A percentile compares a stretch with the other conserved stretches of the same genome.
Evolutionary conservation across 257 asterid genomes (phyloP).

Genomic region (Leonotis leonurus): DNA sequence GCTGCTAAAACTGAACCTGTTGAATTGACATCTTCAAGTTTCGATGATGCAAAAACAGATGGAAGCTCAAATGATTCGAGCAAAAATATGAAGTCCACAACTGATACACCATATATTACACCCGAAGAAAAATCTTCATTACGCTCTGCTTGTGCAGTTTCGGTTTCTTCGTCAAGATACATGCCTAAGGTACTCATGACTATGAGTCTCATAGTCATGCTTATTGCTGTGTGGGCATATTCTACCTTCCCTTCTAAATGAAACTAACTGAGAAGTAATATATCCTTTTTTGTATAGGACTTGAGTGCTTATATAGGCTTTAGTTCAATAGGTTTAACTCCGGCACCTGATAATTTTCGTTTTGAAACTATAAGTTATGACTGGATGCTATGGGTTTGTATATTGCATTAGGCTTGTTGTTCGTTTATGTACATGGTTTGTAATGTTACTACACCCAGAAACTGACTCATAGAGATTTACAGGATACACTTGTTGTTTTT

Average conservation of each 20-base stretch:
- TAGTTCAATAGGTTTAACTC: slow-evolving; percentile 23
- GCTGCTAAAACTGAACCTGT: not conserved
- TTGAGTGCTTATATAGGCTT: slow-evolving; percentile 12
- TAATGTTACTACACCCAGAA: not conserved
- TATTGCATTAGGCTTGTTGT: not conserved
- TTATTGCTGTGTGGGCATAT: slow-evolving; percentile 34
- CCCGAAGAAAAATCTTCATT: slow-evolving; percentile 6
- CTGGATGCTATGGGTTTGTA: slow-evolving; percentile 7
- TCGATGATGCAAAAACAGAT: slow-evolving; percentile 7
- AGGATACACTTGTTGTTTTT: not conserved
- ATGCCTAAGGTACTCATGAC: slow-evolving; percentile 42
- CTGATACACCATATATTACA: not conserved
- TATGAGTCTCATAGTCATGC: slow-evolving; percentile 29
- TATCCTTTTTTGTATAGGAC: slow-evolving; percentile 11
- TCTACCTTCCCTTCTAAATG: slow-evolving; percentile 20
- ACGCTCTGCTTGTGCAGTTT: slow-evolving; percentile 8
- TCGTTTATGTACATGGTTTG: slow-evolving; percentile 17
- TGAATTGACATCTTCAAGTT: slow-evolving; percentile 18
- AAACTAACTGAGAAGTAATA: not conserved
- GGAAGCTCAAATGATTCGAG: slow-evolving; percentile 9
- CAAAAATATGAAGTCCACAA: not conserved
- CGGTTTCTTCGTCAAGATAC: slow-evolving; percentile 19
- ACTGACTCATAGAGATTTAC: not conserved
- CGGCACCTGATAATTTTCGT: not conserved
- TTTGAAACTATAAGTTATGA: not conserved